These are phyloP conservation scores for Talaromyces albobiverticillius DNA, from an alignment of 2,329 filamentous ascomycete genomes.

Conservation along the genomic window DNA sequence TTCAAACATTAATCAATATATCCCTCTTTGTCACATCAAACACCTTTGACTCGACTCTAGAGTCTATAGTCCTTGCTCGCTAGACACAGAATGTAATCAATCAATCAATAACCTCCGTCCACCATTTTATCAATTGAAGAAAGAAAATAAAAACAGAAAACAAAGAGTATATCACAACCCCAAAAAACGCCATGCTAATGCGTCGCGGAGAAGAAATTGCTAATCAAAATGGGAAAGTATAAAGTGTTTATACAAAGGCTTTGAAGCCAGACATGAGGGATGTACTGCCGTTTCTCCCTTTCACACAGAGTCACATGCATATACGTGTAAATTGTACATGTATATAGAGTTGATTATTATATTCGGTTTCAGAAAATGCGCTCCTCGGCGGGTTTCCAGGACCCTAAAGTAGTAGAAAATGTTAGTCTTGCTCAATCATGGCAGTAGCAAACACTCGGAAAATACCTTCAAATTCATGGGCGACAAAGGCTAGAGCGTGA, in stretches of 20 bases:
- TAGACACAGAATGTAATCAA: no score
- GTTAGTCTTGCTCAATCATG: not conserved
- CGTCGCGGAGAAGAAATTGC: not conserved
- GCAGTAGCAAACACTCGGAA: not conserved
- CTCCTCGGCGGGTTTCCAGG: constrained; percentile 34
- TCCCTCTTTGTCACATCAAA: not conserved
- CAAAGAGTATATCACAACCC: not conserved
- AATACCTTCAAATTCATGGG: constrained; percentile 90
- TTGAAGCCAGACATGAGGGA: not conserved
- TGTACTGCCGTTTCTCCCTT: not conserved
- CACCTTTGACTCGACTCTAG: not conserved
- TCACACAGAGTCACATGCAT: not conserved
- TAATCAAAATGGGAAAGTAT: constrained; percentile 1
- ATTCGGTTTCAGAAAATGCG: not conserved
- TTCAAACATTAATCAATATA: not conserved
- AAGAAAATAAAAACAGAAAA: not conserved
- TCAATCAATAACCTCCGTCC: not conserved
- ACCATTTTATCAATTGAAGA: not conserved
- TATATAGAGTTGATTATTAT: not conserved
- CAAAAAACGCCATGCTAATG: constrained; percentile 18
- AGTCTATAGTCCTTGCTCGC: no score
- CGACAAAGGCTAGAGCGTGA: constrained; percentile 95
- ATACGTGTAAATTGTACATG: not conserved
- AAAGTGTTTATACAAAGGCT: not conserved
- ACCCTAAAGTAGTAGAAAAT: constrained; percentile 20